Conservation (phyloP, 176 grass and related monocot genomes). For the Otatea glauca region DNA sequence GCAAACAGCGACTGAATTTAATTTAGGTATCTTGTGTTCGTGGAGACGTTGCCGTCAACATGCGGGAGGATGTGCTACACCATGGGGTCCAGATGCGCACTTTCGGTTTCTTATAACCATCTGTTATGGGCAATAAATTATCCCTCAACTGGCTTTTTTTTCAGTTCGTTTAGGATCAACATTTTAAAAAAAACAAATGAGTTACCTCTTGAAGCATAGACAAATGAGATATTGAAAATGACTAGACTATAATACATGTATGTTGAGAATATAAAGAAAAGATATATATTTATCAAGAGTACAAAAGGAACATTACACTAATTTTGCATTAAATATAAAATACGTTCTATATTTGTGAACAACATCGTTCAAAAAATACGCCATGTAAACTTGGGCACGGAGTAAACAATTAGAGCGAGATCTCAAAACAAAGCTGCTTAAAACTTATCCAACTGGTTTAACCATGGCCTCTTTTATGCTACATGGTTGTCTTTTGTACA, state of each 20-base stretch:
- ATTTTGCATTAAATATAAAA: no score
- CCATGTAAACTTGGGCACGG: no score
- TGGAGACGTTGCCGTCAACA: conserved; percentile 16
- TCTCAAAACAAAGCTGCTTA: not conserved
- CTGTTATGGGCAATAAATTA: not conserved
- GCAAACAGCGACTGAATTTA: conserved; percentile 14
- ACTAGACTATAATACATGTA: no score
- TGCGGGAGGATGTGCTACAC: conserved; percentile 4
- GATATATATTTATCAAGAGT: no score
- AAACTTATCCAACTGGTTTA: not conserved
- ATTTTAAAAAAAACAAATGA: not conserved
- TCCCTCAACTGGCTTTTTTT: not conserved
- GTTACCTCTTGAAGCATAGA: not conserved
- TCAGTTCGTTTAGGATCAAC: not conserved
- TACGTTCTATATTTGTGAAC: no score
- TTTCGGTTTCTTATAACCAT: conserved; percentile 18
- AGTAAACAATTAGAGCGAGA: no score
- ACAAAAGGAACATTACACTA: no score
- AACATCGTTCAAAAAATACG: no score
- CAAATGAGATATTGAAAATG: no score
- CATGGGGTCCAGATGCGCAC: conserved; percentile 1
- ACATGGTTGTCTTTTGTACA: not conserved
- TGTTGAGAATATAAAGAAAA: no score
- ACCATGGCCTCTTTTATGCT: not conserved
- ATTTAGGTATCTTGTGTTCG: conserved; percentile 1